Evolutionary conservation across 345 rosid species (phyloP).

Genomic region (Arabidopsis arenosa): DNA sequence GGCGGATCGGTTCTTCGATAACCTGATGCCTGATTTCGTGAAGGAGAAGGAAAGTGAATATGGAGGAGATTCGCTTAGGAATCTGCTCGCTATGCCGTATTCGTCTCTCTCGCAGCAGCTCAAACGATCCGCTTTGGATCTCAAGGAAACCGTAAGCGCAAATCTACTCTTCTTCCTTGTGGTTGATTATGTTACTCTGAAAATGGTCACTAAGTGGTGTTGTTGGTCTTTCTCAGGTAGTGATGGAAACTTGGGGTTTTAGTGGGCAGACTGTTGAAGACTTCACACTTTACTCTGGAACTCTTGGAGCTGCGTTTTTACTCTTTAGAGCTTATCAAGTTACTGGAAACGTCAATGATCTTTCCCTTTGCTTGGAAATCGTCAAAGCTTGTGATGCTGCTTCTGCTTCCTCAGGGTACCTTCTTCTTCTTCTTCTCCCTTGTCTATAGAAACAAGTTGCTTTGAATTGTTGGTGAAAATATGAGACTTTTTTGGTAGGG

Average conservation of each 20-base stretch:
- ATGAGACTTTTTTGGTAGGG: constrained; percentile 38
- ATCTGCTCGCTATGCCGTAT: constrained; percentile 73
- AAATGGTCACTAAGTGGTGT: constrained; percentile 12
- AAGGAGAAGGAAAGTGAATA: constrained; percentile 39
- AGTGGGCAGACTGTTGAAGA: constrained; percentile 53
- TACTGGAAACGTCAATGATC: constrained; percentile 53
- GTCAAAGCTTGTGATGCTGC: constrained; percentile 64
- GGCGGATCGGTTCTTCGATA: constrained; percentile 76
- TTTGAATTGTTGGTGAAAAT: background rate
- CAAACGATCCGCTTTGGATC: constrained; percentile 74
- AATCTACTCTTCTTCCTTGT: background rate
- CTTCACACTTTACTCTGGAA: constrained; percentile 59
- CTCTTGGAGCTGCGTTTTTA: constrained; percentile 63
- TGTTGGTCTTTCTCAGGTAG: constrained; percentile 47
- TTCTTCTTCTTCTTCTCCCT: background rate
- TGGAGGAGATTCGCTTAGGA: constrained; percentile 55
- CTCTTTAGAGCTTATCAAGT: constrained; percentile 59
- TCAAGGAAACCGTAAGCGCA: constrained; percentile 63
- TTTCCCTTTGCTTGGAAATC: constrained; percentile 56
- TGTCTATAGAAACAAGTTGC: background rate
- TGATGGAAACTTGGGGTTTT: constrained; percentile 63
- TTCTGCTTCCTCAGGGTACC: constrained; percentile 55
- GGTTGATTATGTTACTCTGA: background rate
- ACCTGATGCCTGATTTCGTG: constrained; percentile 61
- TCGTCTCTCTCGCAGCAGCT: constrained; percentile 59